These are phyloP conservation scores for Neurospora sp. DNA, from an alignment of 2,329 filamentous ascomycete species.

Conservation along the genomic window DNA sequence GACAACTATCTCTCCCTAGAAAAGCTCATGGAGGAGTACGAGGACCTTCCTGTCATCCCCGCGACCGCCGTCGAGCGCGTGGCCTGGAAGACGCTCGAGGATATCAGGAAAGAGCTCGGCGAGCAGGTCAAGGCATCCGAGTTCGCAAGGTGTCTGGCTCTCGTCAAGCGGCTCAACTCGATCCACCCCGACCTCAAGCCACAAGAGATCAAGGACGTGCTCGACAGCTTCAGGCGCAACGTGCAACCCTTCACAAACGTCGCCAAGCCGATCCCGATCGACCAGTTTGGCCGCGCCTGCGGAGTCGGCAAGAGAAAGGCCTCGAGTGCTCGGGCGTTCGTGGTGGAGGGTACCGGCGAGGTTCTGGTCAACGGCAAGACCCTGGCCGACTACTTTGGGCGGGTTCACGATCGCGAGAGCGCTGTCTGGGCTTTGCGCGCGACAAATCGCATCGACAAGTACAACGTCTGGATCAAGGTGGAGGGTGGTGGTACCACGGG, in stretches of 20 bases:
- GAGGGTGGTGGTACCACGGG: slow-evolving; percentile 85
- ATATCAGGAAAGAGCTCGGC: slow-evolving; percentile 62
- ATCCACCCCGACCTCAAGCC: slow-evolving; percentile 76
- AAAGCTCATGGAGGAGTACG: slow-evolving; percentile 60
- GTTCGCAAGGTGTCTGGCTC: slow-evolving; percentile 64
- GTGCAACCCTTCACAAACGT: slow-evolving; percentile 60
- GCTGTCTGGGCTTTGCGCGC: slow-evolving; percentile 82
- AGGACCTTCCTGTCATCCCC: slow-evolving; percentile 59
- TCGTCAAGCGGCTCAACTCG: slow-evolving; percentile 71
- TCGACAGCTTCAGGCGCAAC: slow-evolving; percentile 63
- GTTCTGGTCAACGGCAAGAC: slow-evolving; percentile 82
- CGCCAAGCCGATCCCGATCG: slow-evolving; percentile 54
- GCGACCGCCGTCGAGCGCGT: slow-evolving; percentile 58
- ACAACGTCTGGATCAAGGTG: slow-evolving; percentile 86
- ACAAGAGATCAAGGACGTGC: slow-evolving; percentile 50
- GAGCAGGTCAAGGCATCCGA: slow-evolving; percentile 67
- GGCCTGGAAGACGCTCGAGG: slow-evolving; percentile 69
- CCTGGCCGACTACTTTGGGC: slow-evolving; percentile 71
- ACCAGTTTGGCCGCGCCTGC: slow-evolving; percentile 66
- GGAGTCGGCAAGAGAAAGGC: slow-evolving; percentile 82
- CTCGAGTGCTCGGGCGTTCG: slow-evolving; percentile 71
- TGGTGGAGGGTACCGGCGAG: slow-evolving; percentile 90
- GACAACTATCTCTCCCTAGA: slow-evolving; percentile 71
- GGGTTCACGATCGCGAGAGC: slow-evolving; percentile 89
- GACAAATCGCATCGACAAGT: slow-evolving; percentile 81